Conservation (phyloP, 352 stramenopile genomes). For the Phytophthora constricta region DNA sequence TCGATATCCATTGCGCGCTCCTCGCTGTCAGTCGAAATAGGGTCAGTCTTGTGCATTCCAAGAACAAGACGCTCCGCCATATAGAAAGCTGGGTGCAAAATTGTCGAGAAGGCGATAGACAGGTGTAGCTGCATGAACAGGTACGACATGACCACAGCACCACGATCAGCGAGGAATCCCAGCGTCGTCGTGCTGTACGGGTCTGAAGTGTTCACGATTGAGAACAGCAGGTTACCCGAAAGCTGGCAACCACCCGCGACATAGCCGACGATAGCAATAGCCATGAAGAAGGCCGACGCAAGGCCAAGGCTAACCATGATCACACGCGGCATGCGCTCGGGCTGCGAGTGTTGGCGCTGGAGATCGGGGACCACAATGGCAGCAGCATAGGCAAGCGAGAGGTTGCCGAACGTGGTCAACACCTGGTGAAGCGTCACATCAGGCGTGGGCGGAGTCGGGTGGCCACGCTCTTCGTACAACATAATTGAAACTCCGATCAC, state of each 20-base stretch:
- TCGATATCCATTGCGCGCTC: constrained; percentile 8
- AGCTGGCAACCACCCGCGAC: constrained; percentile 35
- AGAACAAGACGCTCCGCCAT: constrained; percentile 28
- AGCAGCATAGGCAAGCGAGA: constrained; percentile 20
- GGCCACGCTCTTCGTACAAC: constrained; percentile 20
- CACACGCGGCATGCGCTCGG: constrained; percentile 38
- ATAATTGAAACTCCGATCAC: constrained; percentile 12
- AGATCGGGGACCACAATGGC: constrained; percentile 22
- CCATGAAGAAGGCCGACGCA: constrained; percentile 37
- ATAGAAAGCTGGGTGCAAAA: constrained; percentile 38
- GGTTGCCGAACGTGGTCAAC: constrained; percentile 21
- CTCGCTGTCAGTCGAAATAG: constrained; percentile 1
- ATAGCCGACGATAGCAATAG: constrained; percentile 35
- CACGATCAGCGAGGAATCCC: constrained; percentile 20
- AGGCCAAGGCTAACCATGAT: constrained; percentile 34
- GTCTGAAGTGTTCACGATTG: constrained; percentile 21
- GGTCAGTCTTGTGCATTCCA: not conserved
- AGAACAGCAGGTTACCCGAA: constrained; percentile 22
- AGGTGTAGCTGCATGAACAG: constrained; percentile 35
- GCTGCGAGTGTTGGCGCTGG: constrained; percentile 35
- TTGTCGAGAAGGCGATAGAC: constrained; percentile 41
- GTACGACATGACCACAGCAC: constrained; percentile 24
- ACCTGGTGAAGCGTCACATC: constrained; percentile 21
- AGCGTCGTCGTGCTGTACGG: constrained; percentile 16
- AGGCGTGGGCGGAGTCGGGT: constrained; percentile 15